Base-by-base conservation (phyloP, 805 yeast genomes). In the Ogataea henricii region DNA sequence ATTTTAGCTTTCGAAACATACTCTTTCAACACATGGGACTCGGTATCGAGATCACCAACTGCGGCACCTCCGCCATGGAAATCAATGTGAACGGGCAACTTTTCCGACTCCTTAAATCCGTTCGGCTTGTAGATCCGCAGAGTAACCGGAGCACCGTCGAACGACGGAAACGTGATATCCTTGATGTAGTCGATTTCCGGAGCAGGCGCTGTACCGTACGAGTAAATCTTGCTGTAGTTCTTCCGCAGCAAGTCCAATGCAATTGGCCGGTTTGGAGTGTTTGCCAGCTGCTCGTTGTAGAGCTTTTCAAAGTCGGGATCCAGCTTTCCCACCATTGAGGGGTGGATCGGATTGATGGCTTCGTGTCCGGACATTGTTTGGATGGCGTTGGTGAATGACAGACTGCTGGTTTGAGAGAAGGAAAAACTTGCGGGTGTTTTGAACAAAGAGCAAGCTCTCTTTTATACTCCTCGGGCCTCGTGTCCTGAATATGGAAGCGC, bases 21-120 rank as follows among this genome's bases (percentile, higher is more conserved):
- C 44, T 64, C 67, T 40, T 59, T 58, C 39, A 64, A 43, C 7
- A 63, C 48, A 33, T 64, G 67, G 10, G 58, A 48, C 34, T 65
- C 69, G 1, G 68, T 62, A 25, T 63, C 63, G 21, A 64, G 51
- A 39, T 60, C 67, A 12, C 69, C 69, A 26, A 64, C 51, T 10
- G 63, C 68, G 45, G 65, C 63, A 13, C 68, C 69, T 17, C 69
- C 69, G 18, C 69, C 68, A 40, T 65, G 69, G 54, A 57, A 64
- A 44, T 64, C 64, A n/a, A 64, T 49, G 44, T 64, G 67, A 13
- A 62, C 67, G 3, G 68, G 69, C 16, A 63, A 43, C 9, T 46
- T 43, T 5, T 53, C 62, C 18, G 48, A 48, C n/a, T 40, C 52
- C 7, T 41, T 46, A n/a, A 45, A 36, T 22, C 45, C 60, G 43